These are phyloP conservation scores for Neoboletus brunneissimus DNA, from an alignment of 768 basidiomycete genomes.

Conservation along the genomic window DNA sequence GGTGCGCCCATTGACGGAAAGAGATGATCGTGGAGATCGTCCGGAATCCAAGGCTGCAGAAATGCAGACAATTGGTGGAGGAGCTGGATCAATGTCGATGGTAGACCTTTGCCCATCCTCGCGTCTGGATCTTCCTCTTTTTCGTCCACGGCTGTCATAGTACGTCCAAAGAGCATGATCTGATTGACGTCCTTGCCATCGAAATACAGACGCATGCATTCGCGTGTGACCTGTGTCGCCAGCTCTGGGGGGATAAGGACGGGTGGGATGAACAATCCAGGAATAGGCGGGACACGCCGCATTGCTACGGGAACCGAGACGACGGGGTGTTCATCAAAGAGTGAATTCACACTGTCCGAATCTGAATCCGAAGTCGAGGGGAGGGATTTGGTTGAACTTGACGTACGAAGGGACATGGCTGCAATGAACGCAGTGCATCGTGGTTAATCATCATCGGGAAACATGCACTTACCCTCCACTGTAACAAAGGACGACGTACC, in stretches of 20 bases:
- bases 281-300: constrained; percentile 52
- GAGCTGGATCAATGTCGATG: constrained; percentile 52
- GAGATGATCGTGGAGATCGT: constrained; percentile 49
- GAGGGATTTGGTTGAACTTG: neutral
- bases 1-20: constrained; percentile 48
- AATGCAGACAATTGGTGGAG: constrained; percentile 48
- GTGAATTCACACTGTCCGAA: constrained; percentile 38
- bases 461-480: constrained; percentile 8
- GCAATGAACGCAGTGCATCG: neutral
- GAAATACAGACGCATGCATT: constrained; percentile 62
- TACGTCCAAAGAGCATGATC: constrained; percentile 80
- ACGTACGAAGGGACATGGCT: constrained; percentile 11
- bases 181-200: constrained; percentile 56
- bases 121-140: constrained; percentile 13
- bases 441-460: neutral
- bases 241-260: constrained; percentile 50
- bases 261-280: constrained; percentile 60
- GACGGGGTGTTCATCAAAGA: constrained; percentile 46
- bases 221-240: constrained; percentile 45
- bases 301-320: constrained; percentile 19
- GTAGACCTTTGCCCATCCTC: constrained; percentile 45
- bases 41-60: constrained; percentile 50
- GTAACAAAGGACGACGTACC: neutral
- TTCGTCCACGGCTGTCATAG: constrained; percentile 7
- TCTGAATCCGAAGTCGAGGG: constrained; percentile 12